These are phyloP conservation scores for Spencermartinsiella ligniputridi DNA, from an alignment of 1,139 yeast genomes.

Conservation along the genomic window DNA sequence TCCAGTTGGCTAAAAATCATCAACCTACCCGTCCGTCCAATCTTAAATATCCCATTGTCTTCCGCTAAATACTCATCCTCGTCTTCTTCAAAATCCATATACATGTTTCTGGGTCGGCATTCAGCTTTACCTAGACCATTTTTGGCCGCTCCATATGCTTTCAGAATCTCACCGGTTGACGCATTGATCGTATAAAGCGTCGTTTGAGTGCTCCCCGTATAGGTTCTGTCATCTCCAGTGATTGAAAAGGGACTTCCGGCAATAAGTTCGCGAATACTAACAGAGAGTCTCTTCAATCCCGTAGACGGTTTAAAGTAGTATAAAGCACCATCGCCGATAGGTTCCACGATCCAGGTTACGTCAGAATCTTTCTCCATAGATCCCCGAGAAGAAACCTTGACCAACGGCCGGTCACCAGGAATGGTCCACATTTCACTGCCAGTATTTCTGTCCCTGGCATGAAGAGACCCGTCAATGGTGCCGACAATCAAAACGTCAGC, in stretches of 20 bases:
- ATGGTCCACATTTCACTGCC: constrained; percentile 81
- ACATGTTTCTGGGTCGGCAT: constrained; percentile 16
- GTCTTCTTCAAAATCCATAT: constrained; percentile 19
- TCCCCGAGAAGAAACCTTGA: constrained; percentile 25
- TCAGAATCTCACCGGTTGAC: constrained; percentile 68
- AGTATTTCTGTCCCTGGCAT: constrained; percentile 71
- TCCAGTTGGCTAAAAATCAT: background rate
- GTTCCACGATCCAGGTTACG: constrained; percentile 82
- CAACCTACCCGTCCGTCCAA: constrained; percentile 34
- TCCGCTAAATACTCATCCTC: constrained; percentile 18
- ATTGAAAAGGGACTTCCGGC: constrained; percentile 66
- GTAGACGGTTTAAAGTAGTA: constrained; percentile 74
- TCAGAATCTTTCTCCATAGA: constrained; percentile 28
- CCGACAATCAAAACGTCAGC: constrained; percentile 64
- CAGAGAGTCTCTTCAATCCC: constrained; percentile 79
- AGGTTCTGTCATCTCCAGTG: constrained; percentile 79
- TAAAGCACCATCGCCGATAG: constrained; percentile 79
- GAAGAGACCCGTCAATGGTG: constrained; percentile 84
- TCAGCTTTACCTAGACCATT: constrained; percentile 24
- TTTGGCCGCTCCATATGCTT: constrained; percentile 55
- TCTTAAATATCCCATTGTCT: constrained; percentile 31
- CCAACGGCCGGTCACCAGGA: constrained; percentile 40
- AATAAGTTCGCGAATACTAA: constrained; percentile 74
- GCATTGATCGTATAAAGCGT: constrained; percentile 73
- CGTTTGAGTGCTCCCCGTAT: constrained; percentile 80